These are phyloP conservation scores for Arthrinium puccinioides DNA, from an alignment of 2,329 filamentous ascomycete species.

Conservation along the genomic window DNA sequence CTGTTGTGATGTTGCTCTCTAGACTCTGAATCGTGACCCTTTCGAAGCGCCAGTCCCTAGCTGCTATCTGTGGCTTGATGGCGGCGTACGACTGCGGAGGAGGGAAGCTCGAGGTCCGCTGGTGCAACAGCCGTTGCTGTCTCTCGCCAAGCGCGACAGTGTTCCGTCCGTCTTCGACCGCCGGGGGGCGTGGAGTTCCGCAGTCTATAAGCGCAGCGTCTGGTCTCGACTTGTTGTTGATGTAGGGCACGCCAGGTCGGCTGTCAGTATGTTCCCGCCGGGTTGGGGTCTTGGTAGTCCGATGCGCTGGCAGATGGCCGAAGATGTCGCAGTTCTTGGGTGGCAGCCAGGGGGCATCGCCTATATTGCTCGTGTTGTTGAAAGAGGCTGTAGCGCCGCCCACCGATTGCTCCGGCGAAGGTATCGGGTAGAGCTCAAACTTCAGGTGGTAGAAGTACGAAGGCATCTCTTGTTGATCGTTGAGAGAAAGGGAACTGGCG, in stretches of 20 bases:
- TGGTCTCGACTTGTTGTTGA: slow-evolving; percentile 6
- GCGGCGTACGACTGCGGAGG: slow-evolving; percentile 35
- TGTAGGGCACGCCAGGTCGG: slow-evolving; percentile 3
- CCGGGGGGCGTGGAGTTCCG: slow-evolving; percentile 30
- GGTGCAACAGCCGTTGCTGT: slow-evolving; percentile 26
- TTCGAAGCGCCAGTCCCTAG: slow-evolving; percentile 74
- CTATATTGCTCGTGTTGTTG: slow-evolving; percentile 7
- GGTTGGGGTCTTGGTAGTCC: slow-evolving; percentile 15
- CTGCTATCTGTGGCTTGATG: slow-evolving; percentile 40
- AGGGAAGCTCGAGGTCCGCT: slow-evolving; percentile 32
- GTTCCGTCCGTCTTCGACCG: slow-evolving; percentile 24
- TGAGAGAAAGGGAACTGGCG: too few relatives aligned
- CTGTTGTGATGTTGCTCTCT: too few relatives aligned
- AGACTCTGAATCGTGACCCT: slow-evolving; percentile 74
- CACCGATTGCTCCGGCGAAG: slow-evolving; percentile 23
- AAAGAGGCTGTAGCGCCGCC: slow-evolving; percentile 4
- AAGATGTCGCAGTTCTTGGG: slow-evolving; percentile 42
- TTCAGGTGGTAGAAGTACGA: slow-evolving; percentile 60
- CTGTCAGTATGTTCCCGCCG: slow-evolving; percentile 4
- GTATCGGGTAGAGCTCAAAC: slow-evolving; percentile 53
- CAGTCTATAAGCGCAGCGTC: slow-evolving; percentile 39
- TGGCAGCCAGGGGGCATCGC: slow-evolving; percentile 42
- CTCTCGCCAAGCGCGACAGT: slow-evolving; percentile 30
- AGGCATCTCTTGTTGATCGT: slow-evolving; percentile 42
- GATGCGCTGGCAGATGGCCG: slow-evolving; percentile 45